Conservation (phyloP, 257 asterid genomes). For the Sherardia arvensis region DNA sequence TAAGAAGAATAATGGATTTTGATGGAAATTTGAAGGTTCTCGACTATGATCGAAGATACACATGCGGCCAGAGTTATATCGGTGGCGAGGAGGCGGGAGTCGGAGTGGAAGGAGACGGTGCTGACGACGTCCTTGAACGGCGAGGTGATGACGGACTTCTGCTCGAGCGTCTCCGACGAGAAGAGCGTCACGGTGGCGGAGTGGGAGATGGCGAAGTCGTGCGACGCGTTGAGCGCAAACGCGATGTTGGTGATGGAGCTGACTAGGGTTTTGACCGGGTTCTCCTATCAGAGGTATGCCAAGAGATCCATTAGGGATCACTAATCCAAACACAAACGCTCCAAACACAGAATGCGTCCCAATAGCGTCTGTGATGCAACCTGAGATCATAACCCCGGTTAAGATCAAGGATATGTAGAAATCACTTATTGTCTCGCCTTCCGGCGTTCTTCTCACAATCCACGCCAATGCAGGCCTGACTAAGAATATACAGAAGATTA, state of each 20-base stretch:
- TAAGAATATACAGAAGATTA: constrained; percentile 40
- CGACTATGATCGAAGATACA: constrained; percentile 83
- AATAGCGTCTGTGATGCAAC: constrained; percentile 80
- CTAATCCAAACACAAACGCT: constrained; percentile 78
- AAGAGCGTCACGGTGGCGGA: constrained; percentile 59
- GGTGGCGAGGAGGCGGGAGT: constrained; percentile 64
- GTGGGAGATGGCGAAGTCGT: constrained; percentile 83
- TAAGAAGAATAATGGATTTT: too few species aligned
- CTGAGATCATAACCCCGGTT: constrained; percentile 84
- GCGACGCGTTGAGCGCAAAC: constrained; percentile 57
- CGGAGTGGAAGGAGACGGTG: constrained; percentile 60
- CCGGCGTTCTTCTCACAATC: constrained; percentile 51
- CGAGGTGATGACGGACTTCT: constrained; percentile 39
- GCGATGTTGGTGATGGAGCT: constrained; percentile 49
- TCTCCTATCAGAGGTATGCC: constrained; percentile 67
- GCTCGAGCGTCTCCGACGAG: constrained; percentile 47
- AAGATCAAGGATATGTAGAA: constrained; percentile 61
- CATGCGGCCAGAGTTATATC: constrained; percentile 60
- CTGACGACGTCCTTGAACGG: constrained; percentile 48
- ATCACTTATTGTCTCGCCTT: constrained; percentile 68
- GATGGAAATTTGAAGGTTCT: too few species aligned
- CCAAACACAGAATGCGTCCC: constrained; percentile 98
- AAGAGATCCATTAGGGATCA: constrained; percentile 81
- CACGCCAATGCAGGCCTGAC: constrained; percentile 45
- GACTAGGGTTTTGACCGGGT: constrained; percentile 32